phyloP scores from a whole-genome alignment of 441 rosid genomes.

The Geranium incanum region DNA sequence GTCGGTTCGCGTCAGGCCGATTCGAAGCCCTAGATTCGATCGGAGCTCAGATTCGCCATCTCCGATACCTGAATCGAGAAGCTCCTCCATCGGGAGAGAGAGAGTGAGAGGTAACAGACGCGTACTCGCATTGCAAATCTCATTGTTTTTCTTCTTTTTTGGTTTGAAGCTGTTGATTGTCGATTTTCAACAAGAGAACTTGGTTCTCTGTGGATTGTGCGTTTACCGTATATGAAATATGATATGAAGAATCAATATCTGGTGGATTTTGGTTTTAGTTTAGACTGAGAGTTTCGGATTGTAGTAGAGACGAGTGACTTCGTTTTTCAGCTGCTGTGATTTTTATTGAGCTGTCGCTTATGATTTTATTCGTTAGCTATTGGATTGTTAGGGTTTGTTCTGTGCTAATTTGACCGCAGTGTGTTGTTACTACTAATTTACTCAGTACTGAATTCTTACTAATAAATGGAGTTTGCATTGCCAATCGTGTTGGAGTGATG shows the following conservation, averaged over 20 bases:
- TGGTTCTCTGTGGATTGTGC: neutral
- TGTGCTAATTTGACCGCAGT: neutral
- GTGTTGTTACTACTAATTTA: neutral
- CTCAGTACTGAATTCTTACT: neutral
- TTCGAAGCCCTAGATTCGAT: constrained; percentile 4
- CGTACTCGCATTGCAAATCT: neutral
- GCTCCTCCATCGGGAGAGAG: neutral
- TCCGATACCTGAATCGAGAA: neutral
- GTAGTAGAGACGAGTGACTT: neutral
- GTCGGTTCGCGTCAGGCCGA: neutral
- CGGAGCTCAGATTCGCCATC: constrained; percentile 10
- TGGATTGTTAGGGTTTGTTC: constrained; percentile 1
- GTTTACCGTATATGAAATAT: neutral
- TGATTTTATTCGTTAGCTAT: neutral
- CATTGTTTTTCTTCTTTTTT: neutral
- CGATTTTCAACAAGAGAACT: neutral
- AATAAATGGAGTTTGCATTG: neutral
- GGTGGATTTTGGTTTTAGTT: neutral
- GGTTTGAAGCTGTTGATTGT: neutral
- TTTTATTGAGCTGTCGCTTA: neutral
- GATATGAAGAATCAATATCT: neutral
- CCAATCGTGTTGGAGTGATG: neutral
- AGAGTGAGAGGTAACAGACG: neutral
- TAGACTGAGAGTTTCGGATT: neutral
- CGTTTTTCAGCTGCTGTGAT: neutral